phyloP scores from a whole-genome alignment of 1,284 basidiomycete species.

The Ustilago cynodontis region DNA sequence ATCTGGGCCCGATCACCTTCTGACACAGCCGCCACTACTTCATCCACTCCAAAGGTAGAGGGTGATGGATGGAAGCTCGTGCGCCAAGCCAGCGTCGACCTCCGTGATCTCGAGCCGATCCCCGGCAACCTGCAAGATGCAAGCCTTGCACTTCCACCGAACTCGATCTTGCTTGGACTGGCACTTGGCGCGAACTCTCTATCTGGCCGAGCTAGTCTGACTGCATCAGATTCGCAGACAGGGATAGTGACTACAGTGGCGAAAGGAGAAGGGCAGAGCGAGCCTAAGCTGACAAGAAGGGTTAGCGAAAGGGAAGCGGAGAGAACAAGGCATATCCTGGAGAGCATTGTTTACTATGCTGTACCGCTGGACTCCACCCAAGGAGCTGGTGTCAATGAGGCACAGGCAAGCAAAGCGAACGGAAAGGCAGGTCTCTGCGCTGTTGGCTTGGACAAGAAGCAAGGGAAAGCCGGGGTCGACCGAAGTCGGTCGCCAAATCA shows the following conservation, averaged over 20 bases:
- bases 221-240: conserved; percentile 1
- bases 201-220: conserved; percentile 23
- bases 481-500: conserved; percentile 13
- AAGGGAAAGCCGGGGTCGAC: neutral
- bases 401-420: neutral
- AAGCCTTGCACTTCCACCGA: conserved; percentile 23
- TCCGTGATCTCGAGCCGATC: conserved; percentile 38
- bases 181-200: conserved; percentile 42
- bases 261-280: conserved; percentile 1
- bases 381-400: neutral
- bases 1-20: conserved; percentile 26
- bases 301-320: conserved; percentile 37
- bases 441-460: neutral
- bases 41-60: neutral
- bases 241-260: neutral
- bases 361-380: conserved; percentile 20
- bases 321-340: conserved; percentile 30
- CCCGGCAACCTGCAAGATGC: conserved; percentile 30
- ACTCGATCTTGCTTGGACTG: conserved; percentile 42
- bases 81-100: conserved; percentile 24
- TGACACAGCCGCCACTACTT: neutral
- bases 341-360: conserved; percentile 37
- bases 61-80: conserved; percentile 34
- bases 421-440: neutral
- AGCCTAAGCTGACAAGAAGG: conserved; percentile 18